Conservation (phyloP, 345 rosid species). For the Lenwebbia sp. region DNA sequence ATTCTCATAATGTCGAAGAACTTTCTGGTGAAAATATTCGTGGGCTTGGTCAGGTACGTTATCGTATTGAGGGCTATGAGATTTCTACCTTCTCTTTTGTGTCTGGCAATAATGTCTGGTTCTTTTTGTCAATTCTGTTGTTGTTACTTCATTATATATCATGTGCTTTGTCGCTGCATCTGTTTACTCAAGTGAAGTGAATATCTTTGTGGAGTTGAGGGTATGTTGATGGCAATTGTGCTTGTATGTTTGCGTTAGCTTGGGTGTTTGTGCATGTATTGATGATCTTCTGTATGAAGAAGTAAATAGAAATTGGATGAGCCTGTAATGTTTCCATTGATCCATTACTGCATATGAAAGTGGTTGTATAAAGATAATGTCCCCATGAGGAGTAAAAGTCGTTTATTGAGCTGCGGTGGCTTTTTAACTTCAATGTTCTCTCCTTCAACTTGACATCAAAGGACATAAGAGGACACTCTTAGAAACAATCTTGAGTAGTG, state of each 20-base stretch:
- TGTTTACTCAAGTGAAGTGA: background rate
- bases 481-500: background rate
- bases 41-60: conserved; percentile 40
- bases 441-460: background rate
- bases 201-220: background rate
- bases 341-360: background rate
- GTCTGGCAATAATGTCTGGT: background rate
- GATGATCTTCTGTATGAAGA: background rate
- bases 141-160: background rate
- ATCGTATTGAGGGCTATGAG: conserved; percentile 2
- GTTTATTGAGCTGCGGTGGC: background rate
- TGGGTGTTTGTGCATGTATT: background rate
- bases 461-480: background rate
- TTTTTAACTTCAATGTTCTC: background rate
- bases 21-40: conserved; percentile 27
- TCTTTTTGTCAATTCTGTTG: background rate
- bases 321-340: background rate
- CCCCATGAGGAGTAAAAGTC: background rate
- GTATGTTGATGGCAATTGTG: background rate
- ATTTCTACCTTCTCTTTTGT: background rate
- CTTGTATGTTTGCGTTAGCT: background rate
- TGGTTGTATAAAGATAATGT: background rate
- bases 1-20: conserved; percentile 15
- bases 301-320: background rate
- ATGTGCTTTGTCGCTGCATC: background rate